Evolutionary conservation across 371 early-diverging fungal species (phyloP).

Genomic region (Neoconidiobolus thromboides): DNA sequence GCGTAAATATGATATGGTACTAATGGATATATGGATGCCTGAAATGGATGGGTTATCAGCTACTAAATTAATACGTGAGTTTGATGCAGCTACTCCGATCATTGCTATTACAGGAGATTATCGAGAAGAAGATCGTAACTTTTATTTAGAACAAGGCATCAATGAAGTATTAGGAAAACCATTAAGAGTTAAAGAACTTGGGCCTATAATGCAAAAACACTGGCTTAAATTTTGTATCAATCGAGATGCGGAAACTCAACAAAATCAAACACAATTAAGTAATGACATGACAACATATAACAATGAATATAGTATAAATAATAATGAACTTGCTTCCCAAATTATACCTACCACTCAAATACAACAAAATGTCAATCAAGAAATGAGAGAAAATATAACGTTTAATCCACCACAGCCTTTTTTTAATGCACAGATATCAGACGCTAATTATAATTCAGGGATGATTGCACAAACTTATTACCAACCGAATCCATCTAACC

Average conservation of each 20-base stretch:
- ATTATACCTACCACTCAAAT: too few species aligned
- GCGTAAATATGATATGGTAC: slow-evolving; percentile 51
- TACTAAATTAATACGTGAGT: slow-evolving; percentile 49
- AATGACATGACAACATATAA: too few species aligned
- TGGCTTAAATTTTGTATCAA: slow-evolving; percentile 4
- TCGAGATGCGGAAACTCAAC: not conserved
- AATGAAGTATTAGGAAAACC: slow-evolving; percentile 65
- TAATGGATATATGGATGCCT: slow-evolving; percentile 68
- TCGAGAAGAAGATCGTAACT: slow-evolving; percentile 39
- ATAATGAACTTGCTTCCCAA: too few species aligned
- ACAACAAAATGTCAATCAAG: too few species aligned
- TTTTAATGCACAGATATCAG: too few species aligned
- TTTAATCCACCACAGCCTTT: too few species aligned
- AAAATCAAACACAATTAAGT: too few species aligned
- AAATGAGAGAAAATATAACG: too few species aligned
- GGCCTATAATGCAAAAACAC: slow-evolving; percentile 3
- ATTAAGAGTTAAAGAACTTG: slow-evolving; percentile 14
- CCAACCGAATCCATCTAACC: too few species aligned
- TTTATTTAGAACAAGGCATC: slow-evolving; percentile 59
- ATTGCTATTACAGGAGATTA: slow-evolving; percentile 64
- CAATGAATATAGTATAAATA: too few species aligned
- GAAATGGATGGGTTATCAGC: slow-evolving; percentile 45
- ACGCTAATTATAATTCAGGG: too few species aligned
- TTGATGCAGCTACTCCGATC: slow-evolving; percentile 49
- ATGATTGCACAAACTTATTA: too few species aligned